Conservation (phyloP, 1,139 yeast species). For the Geotrichum histeridarum region DNA sequence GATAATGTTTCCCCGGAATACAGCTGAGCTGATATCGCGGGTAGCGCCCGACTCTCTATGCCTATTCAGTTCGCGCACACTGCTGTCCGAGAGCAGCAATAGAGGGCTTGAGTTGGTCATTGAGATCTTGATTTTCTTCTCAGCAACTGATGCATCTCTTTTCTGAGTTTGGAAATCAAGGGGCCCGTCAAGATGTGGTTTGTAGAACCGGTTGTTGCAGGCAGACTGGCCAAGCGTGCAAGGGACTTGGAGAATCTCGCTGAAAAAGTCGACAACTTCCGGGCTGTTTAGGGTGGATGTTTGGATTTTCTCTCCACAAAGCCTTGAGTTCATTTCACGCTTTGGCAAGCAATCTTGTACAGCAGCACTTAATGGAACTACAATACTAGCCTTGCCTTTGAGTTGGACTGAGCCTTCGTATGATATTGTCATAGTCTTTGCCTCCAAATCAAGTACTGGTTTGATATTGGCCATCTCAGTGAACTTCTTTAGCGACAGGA, state of each 20-base stretch:
- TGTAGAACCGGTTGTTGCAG: conserved; percentile 17
- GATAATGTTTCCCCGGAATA: conserved; percentile 41
- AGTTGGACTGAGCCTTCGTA: neutral
- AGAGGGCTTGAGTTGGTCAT: conserved; percentile 41
- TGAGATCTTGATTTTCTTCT: conserved; percentile 16
- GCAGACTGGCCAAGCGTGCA: conserved; percentile 37
- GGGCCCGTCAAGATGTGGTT: conserved; percentile 20
- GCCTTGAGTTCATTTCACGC: conserved; percentile 15
- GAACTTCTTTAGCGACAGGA: conserved; percentile 35
- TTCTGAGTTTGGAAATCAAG: conserved; percentile 5
- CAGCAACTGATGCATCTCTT: neutral
- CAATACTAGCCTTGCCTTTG: conserved; percentile 11
- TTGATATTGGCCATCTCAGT: conserved; percentile 36
- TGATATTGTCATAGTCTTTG: conserved; percentile 20
- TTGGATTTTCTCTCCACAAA: conserved; percentile 19
- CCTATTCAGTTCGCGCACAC: conserved; percentile 29
- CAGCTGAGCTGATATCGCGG: conserved; percentile 20
- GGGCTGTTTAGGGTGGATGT: conserved; percentile 25
- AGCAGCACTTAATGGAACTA: conserved; percentile 19
- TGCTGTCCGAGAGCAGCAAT: conserved; percentile 34
- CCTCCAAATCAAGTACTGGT: conserved; percentile 29
- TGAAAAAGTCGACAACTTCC: conserved; percentile 30
- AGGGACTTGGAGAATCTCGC: conserved; percentile 30
- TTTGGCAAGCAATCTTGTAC: conserved; percentile 3
- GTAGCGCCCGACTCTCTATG: conserved; percentile 19